Evolutionary conservation across 805 yeast species (phyloP).

Genomic region (Deakozyma indianensis): DNA sequence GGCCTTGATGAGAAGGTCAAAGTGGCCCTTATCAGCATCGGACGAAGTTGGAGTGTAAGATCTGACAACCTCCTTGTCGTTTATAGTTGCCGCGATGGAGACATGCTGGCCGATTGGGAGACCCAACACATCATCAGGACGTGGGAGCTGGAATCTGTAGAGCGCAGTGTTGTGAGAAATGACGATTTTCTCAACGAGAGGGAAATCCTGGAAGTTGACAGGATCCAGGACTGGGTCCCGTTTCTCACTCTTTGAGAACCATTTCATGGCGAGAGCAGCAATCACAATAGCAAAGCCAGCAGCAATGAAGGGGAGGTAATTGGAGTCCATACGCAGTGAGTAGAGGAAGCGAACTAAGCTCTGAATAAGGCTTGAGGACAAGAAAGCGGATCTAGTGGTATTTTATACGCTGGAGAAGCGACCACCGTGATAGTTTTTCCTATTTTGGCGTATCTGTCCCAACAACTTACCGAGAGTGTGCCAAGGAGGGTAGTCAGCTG

Average conservation of each 20-base stretch:
- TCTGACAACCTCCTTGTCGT: conserved; percentile 68
- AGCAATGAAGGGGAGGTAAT: not conserved
- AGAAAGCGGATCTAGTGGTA: too few relatives aligned
- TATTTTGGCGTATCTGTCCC: not conserved
- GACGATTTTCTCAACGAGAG: conserved; percentile 60
- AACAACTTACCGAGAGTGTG: too few relatives aligned
- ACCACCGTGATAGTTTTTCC: not conserved
- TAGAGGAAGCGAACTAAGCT: conserved; percentile 6
- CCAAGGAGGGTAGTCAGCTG: too few relatives aligned
- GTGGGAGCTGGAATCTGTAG: conserved; percentile 69
- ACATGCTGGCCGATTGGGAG: conserved; percentile 93
- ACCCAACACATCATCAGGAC: conserved; percentile 59
- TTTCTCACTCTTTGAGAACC: conserved; percentile 11
- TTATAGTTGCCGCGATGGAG: conserved; percentile 58
- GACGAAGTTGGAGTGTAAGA: conserved; percentile 84
- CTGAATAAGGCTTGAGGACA: conserved; percentile 15
- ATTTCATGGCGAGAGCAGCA: conserved; percentile 3
- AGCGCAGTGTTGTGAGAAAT: conserved; percentile 71
- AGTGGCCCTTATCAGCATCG: conserved; percentile 55
- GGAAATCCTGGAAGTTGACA: conserved; percentile 59
- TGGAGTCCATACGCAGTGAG: conserved; percentile 8
- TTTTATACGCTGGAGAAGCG: conserved; percentile 3
- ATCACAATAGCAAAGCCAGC: not conserved
- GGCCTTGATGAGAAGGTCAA: conserved; percentile 71
- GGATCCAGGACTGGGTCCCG: conserved; percentile 39